phyloP scores from a whole-genome alignment of 1,139 yeast species.

The Sugiyamaella japonica region DNA sequence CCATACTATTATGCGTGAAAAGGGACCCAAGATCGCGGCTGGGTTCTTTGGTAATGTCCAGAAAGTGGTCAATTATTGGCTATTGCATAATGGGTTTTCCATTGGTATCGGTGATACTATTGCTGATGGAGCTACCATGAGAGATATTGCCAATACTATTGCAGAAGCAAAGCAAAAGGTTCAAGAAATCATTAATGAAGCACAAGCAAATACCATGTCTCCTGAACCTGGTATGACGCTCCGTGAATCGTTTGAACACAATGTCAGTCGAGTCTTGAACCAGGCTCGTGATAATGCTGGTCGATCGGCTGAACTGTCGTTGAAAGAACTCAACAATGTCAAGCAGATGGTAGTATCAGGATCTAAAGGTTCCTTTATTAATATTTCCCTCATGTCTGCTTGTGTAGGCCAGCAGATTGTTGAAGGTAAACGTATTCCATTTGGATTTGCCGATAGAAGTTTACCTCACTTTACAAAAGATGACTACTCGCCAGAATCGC shows the following conservation, averaged over 20 bases:
- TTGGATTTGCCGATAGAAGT: constrained; percentile 94
- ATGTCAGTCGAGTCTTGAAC: constrained; percentile 90
- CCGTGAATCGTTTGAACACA: constrained; percentile 97
- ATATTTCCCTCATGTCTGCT: constrained; percentile 99
- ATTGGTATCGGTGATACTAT: constrained; percentile 99
- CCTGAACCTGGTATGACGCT: constrained; percentile 99
- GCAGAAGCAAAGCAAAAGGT: constrained; percentile 91
- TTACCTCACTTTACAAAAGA: constrained; percentile 98
- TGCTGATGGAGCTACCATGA: constrained; percentile 97
- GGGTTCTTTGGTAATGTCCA: constrained; percentile 89
- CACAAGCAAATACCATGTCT: constrained; percentile 81
- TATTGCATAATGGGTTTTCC: constrained; percentile 93
- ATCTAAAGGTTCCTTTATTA: constrained; percentile 98
- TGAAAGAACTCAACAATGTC: constrained; percentile 91
- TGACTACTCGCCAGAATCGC: constrained; percentile 96
- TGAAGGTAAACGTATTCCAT: constrained; percentile 99
- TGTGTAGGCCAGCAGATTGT: constrained; percentile 99
- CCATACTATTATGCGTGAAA: constrained; percentile 96
- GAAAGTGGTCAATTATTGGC: constrained; percentile 95
- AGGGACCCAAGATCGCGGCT: constrained; percentile 90
- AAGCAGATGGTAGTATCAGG: constrained; percentile 99
- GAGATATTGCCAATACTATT: constrained; percentile 86
- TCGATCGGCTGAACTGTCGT: constrained; percentile 94
- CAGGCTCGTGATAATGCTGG: constrained; percentile 99
- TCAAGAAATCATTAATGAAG: constrained; percentile 87